A percentile compares a stretch with the other conserved stretches of the same genome.
These are phyloP conservation scores for Ascosphaera apis DNA, from an alignment of 2,329 filamentous ascomycete species.

Conservation along the genomic window DNA sequence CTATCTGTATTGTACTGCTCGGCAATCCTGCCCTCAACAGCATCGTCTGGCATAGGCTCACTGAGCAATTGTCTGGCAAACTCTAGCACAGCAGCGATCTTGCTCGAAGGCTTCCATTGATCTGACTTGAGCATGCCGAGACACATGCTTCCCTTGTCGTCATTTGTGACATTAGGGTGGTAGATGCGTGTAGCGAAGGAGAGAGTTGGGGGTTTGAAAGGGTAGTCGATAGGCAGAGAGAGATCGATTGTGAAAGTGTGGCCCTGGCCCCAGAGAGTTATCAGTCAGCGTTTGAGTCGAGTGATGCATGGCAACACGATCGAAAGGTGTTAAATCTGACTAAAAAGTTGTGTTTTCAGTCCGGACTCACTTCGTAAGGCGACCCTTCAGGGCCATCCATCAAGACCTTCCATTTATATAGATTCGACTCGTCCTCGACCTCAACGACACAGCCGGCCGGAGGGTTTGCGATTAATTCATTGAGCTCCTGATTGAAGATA, in stretches of 20 bases:
- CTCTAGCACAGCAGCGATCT: constrained; percentile 51
- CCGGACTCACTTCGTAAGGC: constrained; percentile 33
- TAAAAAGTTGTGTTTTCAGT: background rate
- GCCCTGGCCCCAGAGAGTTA: constrained; percentile 22
- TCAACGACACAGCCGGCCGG: constrained; percentile 33
- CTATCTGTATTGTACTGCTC: constrained; percentile 55
- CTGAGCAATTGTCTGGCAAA: constrained; percentile 51
- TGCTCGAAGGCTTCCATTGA: constrained; percentile 77
- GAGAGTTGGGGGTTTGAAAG: constrained; percentile 66
- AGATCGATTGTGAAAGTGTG: constrained; percentile 55
- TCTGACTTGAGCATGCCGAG: constrained; percentile 61
- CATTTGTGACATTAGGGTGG: constrained; percentile 86
- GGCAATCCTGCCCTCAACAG: constrained; percentile 66
- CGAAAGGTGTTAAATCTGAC: background rate
- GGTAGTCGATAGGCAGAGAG: constrained; percentile 55
- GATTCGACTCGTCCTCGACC: constrained; percentile 37
- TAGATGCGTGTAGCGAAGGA: constrained; percentile 78
- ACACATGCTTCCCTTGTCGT: constrained; percentile 65
- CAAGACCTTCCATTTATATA: constrained; percentile 44
- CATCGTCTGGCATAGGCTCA: constrained; percentile 72
- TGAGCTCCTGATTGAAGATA: constrained; percentile 30
- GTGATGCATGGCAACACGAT: background rate
- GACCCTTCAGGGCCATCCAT: constrained; percentile 44
- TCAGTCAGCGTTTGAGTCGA: too few species aligned
- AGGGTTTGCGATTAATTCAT: constrained; percentile 32